A percentile compares a stretch with the other conserved stretches of the same genome.
These are phyloP conservation scores for Saccharomycopsis sp. DNA, from an alignment of 805 yeast genomes.

Conservation along the genomic window DNA sequence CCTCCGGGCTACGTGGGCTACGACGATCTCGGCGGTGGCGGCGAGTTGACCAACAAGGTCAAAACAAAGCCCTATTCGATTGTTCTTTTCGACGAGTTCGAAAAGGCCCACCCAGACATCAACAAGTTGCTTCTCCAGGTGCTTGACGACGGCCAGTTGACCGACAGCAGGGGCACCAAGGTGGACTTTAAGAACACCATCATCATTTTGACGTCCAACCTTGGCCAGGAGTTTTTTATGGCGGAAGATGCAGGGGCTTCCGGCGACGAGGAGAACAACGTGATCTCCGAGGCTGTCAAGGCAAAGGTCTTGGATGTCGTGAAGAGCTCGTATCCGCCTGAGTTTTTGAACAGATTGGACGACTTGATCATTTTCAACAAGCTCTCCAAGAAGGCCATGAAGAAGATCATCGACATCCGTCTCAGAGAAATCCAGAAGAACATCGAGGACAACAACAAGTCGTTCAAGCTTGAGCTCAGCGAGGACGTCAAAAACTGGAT, in stretches of 20 bases:
- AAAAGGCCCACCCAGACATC: slow-evolving; percentile 95
- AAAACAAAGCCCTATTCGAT: slow-evolving; percentile 93
- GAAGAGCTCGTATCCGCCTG: slow-evolving; percentile 80
- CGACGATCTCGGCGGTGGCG: slow-evolving; percentile 69
- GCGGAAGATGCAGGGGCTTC: slow-evolving; percentile 41
- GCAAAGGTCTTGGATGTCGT: slow-evolving; percentile 58
- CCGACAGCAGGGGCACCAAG: slow-evolving; percentile 91
- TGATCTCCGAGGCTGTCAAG: slow-evolving; percentile 48
- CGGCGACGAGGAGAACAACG: slow-evolving; percentile 51
- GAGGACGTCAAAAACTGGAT: slow-evolving; percentile 71
- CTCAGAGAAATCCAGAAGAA: slow-evolving; percentile 75
- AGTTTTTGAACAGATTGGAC: slow-evolving; percentile 89
- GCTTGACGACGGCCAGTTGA: slow-evolving; percentile 87
- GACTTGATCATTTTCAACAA: slow-evolving; percentile 92
- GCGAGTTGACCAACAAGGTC: slow-evolving; percentile 94
- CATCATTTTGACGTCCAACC: slow-evolving; percentile 93
- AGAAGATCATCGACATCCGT: slow-evolving; percentile 79
- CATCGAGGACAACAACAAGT: slow-evolving; percentile 70
- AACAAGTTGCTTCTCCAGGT: slow-evolving; percentile 86
- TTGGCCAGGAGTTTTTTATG: slow-evolving; percentile 85
- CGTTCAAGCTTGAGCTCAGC: slow-evolving; percentile 40
- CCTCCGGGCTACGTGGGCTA: slow-evolving; percentile 98
- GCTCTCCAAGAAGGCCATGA: slow-evolving; percentile 66
- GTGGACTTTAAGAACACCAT: slow-evolving; percentile 93
- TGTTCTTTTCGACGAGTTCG: slow-evolving; percentile 90